These are phyloP conservation scores for Aspergillus egyptiacus DNA, from an alignment of 495 filamentous ascomycete genomes.

Conservation along the genomic window DNA sequence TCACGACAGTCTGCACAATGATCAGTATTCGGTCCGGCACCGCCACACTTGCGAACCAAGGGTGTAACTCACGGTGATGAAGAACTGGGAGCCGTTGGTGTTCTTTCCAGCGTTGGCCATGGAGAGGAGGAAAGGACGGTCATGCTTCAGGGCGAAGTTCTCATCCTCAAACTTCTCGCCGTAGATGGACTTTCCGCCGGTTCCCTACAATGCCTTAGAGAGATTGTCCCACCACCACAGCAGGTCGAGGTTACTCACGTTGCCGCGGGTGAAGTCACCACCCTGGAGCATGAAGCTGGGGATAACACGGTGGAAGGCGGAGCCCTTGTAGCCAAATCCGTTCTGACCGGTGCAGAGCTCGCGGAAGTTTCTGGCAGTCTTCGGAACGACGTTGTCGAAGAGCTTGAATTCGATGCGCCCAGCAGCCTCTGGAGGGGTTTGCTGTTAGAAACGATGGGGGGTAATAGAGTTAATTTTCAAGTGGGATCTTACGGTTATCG, in stretches of 20 bases:
- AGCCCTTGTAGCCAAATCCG: conserved; percentile 84
- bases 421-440: background rate
- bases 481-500: background rate
- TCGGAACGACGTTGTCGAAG: conserved; percentile 81
- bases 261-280: conserved; percentile 92
- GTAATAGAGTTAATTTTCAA: background rate
- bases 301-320: conserved; percentile 92
- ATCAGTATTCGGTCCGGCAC: background rate
- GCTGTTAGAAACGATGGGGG: background rate
- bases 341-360: conserved; percentile 87
- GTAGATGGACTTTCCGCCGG: conserved; percentile 95
- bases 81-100: conserved; percentile 96
- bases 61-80: conserved; percentile 57
- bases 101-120: conserved; percentile 96
- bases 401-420: conserved; percentile 89
- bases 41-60: no score
- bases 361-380: conserved; percentile 95
- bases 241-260: conserved; percentile 50
- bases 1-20: conserved; percentile 57
- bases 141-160: conserved; percentile 84
- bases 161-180: conserved; percentile 97
- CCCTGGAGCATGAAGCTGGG: conserved; percentile 99
- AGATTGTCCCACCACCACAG: conserved; percentile 3
- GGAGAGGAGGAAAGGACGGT: conserved; percentile 79
- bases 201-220: conserved; percentile 48